phyloP scores from a whole-genome alignment of 2,329 filamentous ascomycete species.

The Pestalotiopsis sp. region DNA sequence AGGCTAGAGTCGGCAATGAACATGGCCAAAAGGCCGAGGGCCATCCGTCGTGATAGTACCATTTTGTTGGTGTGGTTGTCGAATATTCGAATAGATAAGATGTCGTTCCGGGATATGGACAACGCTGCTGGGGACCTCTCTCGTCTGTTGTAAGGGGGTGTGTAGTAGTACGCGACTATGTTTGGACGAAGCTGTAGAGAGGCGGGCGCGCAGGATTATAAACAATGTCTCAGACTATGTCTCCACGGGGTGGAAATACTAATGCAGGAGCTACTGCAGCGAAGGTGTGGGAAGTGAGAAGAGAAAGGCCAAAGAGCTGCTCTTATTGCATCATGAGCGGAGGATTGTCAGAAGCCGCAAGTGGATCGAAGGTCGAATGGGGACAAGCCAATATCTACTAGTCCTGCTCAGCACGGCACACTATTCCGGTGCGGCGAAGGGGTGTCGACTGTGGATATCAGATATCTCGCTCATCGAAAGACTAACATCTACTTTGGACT shows the following conservation, averaged over 20 bases:
- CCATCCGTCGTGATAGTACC: constrained; percentile 38
- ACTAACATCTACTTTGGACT: background rate
- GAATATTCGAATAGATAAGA: background rate
- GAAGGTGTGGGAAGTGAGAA: background rate
- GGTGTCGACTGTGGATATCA: background rate
- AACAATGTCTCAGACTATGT: constrained; percentile 7
- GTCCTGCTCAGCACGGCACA: background rate
- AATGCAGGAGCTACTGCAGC: constrained; percentile 13
- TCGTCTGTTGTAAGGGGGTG: constrained; percentile 1
- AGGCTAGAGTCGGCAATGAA: constrained; percentile 36
- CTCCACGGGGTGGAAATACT: background rate
- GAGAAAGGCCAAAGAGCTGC: background rate
- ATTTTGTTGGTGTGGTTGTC: constrained; percentile 29
- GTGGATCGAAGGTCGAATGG: constrained; percentile 8
- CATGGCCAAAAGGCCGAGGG: constrained; percentile 35
- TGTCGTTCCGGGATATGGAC: background rate
- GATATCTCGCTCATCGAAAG: background rate
- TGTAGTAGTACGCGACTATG: background rate
- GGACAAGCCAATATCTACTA: background rate
- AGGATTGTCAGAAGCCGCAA: background rate
- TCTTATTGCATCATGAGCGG: constrained; percentile 5
- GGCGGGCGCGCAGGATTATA: background rate
- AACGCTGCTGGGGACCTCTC: constrained; percentile 3
- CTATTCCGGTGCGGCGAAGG: background rate
- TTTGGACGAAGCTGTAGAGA: background rate